Percentiles rank a stretch among this genome's conserved stretches.
These are phyloP conservation scores for Sclerotinia sclerotiorum DNA, from an alignment of 2,329 filamentous ascomycete species.

Conservation along the genomic window DNA sequence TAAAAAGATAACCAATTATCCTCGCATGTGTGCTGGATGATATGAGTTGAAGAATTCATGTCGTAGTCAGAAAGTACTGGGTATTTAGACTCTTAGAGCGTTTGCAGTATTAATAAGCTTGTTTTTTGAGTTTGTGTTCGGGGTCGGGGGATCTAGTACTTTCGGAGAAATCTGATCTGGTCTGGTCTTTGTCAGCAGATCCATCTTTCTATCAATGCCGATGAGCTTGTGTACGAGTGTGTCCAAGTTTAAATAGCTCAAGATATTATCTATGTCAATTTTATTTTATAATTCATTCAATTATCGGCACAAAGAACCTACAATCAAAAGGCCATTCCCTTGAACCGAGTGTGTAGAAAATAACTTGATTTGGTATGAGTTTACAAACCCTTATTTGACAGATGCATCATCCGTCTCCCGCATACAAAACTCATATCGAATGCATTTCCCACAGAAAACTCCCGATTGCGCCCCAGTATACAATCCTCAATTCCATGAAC, in stretches of 20 bases:
- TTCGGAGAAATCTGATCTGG: neutral
- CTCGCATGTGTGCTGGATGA: slow-evolving; percentile 7
- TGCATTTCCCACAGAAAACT: slow-evolving; percentile 18
- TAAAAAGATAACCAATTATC: slow-evolving; percentile 8
- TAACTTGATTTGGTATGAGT: slow-evolving; percentile 8
- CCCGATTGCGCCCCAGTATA: slow-evolving; percentile 18
- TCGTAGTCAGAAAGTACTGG: neutral
- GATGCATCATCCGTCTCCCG: slow-evolving; percentile 1
- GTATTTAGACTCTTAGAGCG: neutral
- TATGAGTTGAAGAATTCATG: neutral
- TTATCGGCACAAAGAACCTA: neutral
- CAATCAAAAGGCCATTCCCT: neutral
- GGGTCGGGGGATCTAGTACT: neutral
- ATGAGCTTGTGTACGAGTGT: neutral
- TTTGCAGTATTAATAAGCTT: slow-evolving; percentile 2
- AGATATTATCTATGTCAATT: neutral
- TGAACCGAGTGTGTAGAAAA: slow-evolving; percentile 5
- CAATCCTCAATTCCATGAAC: neutral
- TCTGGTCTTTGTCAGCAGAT: slow-evolving; percentile 17
- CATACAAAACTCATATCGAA: slow-evolving; percentile 16
- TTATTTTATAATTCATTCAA: neutral
- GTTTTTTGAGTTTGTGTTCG: neutral
- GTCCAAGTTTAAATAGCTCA: neutral
- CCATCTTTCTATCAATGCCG: neutral
- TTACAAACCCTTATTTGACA: neutral